phyloP scores from a whole-genome alignment of 768 basidiomycete species.

The Tricholoma sp. region DNA sequence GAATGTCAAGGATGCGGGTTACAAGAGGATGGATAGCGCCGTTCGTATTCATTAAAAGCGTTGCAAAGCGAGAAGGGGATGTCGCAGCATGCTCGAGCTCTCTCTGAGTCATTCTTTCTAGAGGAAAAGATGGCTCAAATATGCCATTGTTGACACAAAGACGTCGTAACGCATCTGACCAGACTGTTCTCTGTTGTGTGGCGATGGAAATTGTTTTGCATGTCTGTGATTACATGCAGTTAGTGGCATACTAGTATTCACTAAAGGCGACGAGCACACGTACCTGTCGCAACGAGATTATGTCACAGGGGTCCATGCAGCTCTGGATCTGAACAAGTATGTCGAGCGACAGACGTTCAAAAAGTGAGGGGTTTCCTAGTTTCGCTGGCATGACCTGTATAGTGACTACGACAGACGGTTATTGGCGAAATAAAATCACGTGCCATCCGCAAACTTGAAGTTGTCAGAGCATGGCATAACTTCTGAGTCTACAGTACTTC shows the following conservation, averaged over 20 bases:
- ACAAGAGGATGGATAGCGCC: neutral
- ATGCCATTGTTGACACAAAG: conserved; percentile 10
- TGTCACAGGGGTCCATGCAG: neutral
- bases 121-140: conserved; percentile 14
- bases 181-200: conserved; percentile 13
- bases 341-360: neutral
- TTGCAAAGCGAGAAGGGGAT: conserved; percentile 8
- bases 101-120: conserved; percentile 11
- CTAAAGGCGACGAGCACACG: neutral
- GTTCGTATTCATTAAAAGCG: neutral
- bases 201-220: conserved; percentile 5
- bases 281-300: conserved; percentile 2
- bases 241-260: no score
- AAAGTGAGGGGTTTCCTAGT: neutral
- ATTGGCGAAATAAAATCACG: no score
- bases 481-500: no score
- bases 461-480: no score
- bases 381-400: no score
- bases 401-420: no score
- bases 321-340: conserved; percentile 1
- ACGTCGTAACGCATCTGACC: conserved; percentile 14
- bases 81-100: conserved; percentile 12
- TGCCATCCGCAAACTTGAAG: no score
- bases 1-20: neutral
- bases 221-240: conserved; percentile 4